Conservation (phyloP, 140 eudicot genomes). For the Cichorium intybus region DNA sequence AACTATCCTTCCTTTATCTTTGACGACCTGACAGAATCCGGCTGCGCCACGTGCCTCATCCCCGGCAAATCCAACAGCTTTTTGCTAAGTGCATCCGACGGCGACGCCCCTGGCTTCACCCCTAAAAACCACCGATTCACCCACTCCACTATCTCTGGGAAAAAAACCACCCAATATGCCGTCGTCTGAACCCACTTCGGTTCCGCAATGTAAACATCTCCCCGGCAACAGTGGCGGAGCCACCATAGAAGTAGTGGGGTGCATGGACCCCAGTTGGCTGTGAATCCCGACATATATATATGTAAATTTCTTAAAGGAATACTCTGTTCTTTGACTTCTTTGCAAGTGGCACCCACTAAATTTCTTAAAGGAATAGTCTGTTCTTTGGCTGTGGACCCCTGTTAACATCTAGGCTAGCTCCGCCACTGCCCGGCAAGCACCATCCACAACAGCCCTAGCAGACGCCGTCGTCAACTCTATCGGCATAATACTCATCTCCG, state of each 20-base stretch:
- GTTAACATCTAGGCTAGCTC: too few species aligned
- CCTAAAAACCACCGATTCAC: slow-evolving; percentile 29
- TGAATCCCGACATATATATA: too few species aligned
- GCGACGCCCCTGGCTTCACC: slow-evolving; percentile 26
- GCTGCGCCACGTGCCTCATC: slow-evolving; percentile 14
- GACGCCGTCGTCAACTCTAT: slow-evolving; percentile 20
- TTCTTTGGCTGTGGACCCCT: too few species aligned
- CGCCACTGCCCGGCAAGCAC: slow-evolving; percentile 43
- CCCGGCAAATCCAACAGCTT: slow-evolving; percentile 29
- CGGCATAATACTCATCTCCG: slow-evolving; percentile 34
- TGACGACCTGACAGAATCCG: slow-evolving; percentile 23
- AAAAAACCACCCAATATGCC: slow-evolving; percentile 28
- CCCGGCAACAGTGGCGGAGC: too few species aligned
- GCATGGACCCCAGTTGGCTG: too few species aligned
- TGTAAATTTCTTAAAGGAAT: too few species aligned
- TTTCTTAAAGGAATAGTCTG: too few species aligned
- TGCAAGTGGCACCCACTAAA: too few species aligned
- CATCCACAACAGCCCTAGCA: slow-evolving; percentile 30
- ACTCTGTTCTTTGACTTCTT: too few species aligned
- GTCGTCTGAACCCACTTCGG: slow-evolving; percentile 39
- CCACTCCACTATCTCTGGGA: slow-evolving; percentile 36
- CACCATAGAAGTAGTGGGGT: too few species aligned
- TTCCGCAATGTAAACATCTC: slow-evolving; percentile 30
- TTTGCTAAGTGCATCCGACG: slow-evolving; percentile 29
- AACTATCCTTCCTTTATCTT: slow-evolving; percentile 18